phyloP scores from a whole-genome alignment of 108 stramenopile species.

The Chaetoceros muelleri region DNA sequence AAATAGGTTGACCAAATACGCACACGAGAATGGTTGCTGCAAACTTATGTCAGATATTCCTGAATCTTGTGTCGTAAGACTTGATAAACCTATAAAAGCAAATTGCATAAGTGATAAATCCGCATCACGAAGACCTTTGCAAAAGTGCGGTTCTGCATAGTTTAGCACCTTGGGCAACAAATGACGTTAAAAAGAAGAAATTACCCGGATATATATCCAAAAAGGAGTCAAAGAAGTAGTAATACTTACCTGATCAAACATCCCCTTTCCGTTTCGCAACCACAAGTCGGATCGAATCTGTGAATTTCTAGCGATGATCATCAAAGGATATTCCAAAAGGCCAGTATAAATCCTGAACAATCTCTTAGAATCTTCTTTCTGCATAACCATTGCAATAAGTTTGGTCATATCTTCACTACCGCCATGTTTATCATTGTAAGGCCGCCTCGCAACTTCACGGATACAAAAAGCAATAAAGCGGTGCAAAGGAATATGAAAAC shows the following conservation, averaged over 20 bases:
- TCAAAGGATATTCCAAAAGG: conserved; percentile 70
- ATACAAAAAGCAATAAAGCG: conserved; percentile 78
- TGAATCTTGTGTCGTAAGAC: neutral
- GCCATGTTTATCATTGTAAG: too few relatives aligned
- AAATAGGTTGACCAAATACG: conserved; percentile 44
- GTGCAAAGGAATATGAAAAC: conserved; percentile 87
- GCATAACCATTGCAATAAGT: conserved; percentile 17
- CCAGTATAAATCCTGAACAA: conserved; percentile 40
- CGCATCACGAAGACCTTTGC: conserved; percentile 78
- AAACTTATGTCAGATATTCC: conserved; percentile 2
- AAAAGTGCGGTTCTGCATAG: conserved; percentile 90
- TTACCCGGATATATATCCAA: conserved; percentile 12
- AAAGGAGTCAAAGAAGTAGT: conserved; percentile 12
- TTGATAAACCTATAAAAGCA: conserved; percentile 42
- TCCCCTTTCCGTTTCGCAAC: conserved; percentile 85
- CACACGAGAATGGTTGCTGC: conserved; percentile 15
- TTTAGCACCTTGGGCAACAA: too few relatives aligned
- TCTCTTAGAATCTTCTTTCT: conserved; percentile 7
- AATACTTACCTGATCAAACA: conserved; percentile 74
- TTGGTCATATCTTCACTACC: conserved; percentile 9
- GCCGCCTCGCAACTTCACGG: conserved; percentile 56
- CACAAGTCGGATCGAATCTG: conserved; percentile 88
- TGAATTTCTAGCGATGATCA: conserved; percentile 59
- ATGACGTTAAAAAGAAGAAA: neutral
- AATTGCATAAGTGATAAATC: conserved; percentile 81